Percentiles rank a stretch among this genome's conserved stretches.
Conservation (phyloP, 345 rosid genomes). For the Excoecaria agallocha region DNA sequence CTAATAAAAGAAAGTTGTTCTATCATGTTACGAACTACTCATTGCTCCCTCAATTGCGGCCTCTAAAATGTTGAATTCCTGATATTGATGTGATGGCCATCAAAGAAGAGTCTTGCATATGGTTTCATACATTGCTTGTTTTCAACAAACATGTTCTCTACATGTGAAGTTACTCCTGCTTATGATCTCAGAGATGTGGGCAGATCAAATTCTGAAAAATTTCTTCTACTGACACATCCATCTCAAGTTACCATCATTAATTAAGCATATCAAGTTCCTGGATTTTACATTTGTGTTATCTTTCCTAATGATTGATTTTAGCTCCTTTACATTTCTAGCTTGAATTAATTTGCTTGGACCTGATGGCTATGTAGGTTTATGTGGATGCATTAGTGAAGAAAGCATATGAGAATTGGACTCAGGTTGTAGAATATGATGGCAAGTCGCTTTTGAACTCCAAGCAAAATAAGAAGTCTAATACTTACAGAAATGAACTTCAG, state of each 20-base stretch:
- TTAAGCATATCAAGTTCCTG: not conserved
- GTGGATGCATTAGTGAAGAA: constrained; percentile 85
- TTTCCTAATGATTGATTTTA: not conserved
- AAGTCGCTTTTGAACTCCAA: constrained; percentile 67
- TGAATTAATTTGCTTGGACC: not conserved
- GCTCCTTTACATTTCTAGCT: not conserved
- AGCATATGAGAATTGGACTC: constrained; percentile 91
- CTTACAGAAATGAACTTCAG: constrained; percentile 49
- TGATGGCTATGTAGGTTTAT: constrained; percentile 51
- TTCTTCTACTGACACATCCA: not conserved
- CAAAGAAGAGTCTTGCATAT: not conserved
- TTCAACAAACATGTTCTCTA: not conserved
- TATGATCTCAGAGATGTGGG: not conserved
- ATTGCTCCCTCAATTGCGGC: not conserved
- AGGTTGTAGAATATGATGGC: constrained; percentile 86
- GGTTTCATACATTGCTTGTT: not conserved
- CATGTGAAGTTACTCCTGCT: not conserved
- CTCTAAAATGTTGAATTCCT: not conserved
- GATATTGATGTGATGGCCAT: not conserved
- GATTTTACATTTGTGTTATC: not conserved
- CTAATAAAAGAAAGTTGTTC: not conserved
- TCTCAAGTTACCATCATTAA: not conserved
- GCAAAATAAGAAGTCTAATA: constrained; percentile 53
- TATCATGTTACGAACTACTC: not conserved
- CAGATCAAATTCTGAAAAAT: not conserved